Evolutionary conservation across 306 rosid species (phyloP), one percentile per base, ranked within the genome.

Genomic region (Arachis hypogaea): DNA sequence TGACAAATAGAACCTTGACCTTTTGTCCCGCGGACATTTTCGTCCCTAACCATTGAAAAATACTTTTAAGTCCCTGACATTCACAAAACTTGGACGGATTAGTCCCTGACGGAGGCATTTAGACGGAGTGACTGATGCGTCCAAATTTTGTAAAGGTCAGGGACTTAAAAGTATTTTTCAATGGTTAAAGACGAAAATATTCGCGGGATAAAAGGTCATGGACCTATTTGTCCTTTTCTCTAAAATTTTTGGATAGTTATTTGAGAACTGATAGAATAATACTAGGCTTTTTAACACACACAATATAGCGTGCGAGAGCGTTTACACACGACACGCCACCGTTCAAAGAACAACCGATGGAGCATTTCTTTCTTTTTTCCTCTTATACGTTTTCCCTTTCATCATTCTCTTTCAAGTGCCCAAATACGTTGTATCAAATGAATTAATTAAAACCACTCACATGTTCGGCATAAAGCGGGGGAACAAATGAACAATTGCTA

Each of bases 291-390:
- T 22, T 62, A 79, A 76, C 77, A 42, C 71, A 66, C 50, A 28
- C n/a, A 49, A 1, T 12, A 65, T n/a, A 22, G 28, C 1, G 28
- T 22, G 28, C 28, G 28, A 22, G 62, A 76, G 55, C 76, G 65
- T 71, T 73, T 72, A 6, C n/a, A 61, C 70, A 74, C 86, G 77
- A 69, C 77, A 82, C 78, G 86, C 78, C 55, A 82, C 78, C 78
- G 67, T 11, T 78, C 60, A 68, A 74, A 29, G 55, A 74, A 42
- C 8, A 22, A 22, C 1, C 54, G 11, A 9, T 63, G 71, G 78
- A 79, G 44, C 28, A 22, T 22, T 22, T 22, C 28, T 22, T 22
- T 22, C 28, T 49, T 52, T 33, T 71, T 68, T 69, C 60, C 56
- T 54, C 61, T 63, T 1, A 18, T 58, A 68, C 65, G 74, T 72